These are phyloP conservation scores for Aspergillus sclerotioniger DNA, from an alignment of 495 filamentous ascomycete species.

Conservation along the genomic window DNA sequence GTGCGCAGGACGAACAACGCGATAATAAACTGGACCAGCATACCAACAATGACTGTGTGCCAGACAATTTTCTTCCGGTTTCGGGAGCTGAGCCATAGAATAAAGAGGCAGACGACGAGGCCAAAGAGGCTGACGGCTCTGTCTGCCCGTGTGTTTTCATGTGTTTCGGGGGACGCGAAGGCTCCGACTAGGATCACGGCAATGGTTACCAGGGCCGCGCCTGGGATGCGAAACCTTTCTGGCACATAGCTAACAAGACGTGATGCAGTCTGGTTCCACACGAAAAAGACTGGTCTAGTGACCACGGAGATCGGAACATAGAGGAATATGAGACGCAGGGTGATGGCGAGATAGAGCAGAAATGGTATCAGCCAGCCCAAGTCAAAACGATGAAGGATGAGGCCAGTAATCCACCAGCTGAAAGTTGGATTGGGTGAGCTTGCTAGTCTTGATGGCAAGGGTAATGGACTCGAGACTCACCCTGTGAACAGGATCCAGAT, in stretches of 20 bases:
- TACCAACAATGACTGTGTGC: slow-evolving; percentile 85
- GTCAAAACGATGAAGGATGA: slow-evolving; percentile 69
- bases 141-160: slow-evolving; percentile 74
- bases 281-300: slow-evolving; percentile 59
- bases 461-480: slow-evolving; percentile 37
- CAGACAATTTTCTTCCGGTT: slow-evolving; percentile 57
- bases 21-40: slow-evolving; percentile 83
- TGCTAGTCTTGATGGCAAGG: background rate
- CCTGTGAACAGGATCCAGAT: slow-evolving; percentile 60
- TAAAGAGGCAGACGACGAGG: slow-evolving; percentile 65
- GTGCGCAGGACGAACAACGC: slow-evolving; percentile 84
- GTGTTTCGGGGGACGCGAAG: slow-evolving; percentile 65
- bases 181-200: slow-evolving; percentile 71
- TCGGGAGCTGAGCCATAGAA: slow-evolving; percentile 67
- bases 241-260: slow-evolving; percentile 56
- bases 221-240: slow-evolving; percentile 56
- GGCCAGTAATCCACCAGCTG: slow-evolving; percentile 87
- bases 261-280: slow-evolving; percentile 64
- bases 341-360: slow-evolving; percentile 73
- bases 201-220: slow-evolving; percentile 58
- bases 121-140: slow-evolving; percentile 81
- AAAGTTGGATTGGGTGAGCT: background rate
- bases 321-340: slow-evolving; percentile 69
- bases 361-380: slow-evolving; percentile 83
- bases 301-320: slow-evolving; percentile 67